A percentile compares a stretch with the other conserved stretches of the same genome.
Conservation (phyloP, 805 yeast genomes). For the Zygotorulaspora chibaensis region DNA sequence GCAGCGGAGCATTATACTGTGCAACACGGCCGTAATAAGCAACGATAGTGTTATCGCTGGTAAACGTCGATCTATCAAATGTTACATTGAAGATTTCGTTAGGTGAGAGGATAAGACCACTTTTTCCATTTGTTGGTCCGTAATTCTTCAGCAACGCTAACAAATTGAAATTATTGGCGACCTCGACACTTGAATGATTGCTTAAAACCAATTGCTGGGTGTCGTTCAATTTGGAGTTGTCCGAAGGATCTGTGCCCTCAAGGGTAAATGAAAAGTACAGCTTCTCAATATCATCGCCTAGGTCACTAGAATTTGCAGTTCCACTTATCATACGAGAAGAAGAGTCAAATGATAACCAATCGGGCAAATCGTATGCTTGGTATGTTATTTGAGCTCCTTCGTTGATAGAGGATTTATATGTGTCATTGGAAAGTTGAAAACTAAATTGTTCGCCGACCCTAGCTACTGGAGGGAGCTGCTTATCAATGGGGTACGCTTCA, state of each 20-base stretch:
- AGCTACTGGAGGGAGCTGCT: conserved; percentile 87
- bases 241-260: conserved; percentile 60
- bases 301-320: conserved; percentile 42
- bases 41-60: conserved; percentile 43
- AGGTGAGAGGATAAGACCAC: conserved; percentile 70
- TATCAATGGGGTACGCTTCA: conserved; percentile 38
- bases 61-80: conserved; percentile 61
- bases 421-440: conserved; percentile 66
- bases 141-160: conserved; percentile 51
- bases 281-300: conserved; percentile 40
- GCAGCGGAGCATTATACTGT: conserved; percentile 75
- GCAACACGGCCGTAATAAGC: conserved; percentile 78
- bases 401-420: conserved; percentile 49
- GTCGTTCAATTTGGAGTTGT: conserved; percentile 41
- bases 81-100: conserved; percentile 60
- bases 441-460: conserved; percentile 56
- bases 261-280: conserved; percentile 48
- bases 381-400: conserved; percentile 47
- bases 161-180: conserved; percentile 39
- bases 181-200: conserved; percentile 42
- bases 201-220: conserved; percentile 61
- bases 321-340: conserved; percentile 62
- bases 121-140: conserved; percentile 74
- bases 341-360: conserved; percentile 75
- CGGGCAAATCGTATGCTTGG: conserved; percentile 56